Percentiles rank a stretch among this genome's conserved stretches.
Conservation (phyloP, 2,329 filamentous ascomycete species). For the Fusarium oligoseptatum region DNA sequence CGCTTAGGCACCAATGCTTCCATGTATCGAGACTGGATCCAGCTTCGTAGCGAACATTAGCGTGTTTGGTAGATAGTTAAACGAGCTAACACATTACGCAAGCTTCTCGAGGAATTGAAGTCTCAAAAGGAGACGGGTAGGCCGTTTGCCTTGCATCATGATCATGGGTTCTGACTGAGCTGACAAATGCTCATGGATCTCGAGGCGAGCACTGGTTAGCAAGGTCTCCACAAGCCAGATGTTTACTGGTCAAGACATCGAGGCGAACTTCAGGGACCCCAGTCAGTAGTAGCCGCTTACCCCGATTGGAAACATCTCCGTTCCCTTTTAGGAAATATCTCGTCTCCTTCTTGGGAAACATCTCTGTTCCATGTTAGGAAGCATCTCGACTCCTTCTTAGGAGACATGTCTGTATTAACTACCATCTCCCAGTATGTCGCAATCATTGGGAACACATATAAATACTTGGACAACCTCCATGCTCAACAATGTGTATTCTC, state of each 20-base stretch:
- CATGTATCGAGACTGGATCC: no score
- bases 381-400: neutral
- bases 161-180: neutral
- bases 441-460: neutral
- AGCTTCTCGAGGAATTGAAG: neutral
- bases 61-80: neutral
- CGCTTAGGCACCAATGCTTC: no score
- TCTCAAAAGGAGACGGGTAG: neutral
- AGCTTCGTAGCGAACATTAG: neutral
- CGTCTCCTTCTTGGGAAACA: neutral
- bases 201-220: neutral
- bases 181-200: neutral
- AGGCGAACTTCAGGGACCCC: neutral
- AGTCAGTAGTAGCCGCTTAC: neutral
- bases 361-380: neutral
- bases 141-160: neutral
- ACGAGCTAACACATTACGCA: neutral
- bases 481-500: neutral
- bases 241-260: neutral
- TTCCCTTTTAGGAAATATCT: conserved; percentile 10
- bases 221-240: neutral
- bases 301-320: conserved; percentile 4
- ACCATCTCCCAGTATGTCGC: neutral
- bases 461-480: neutral
- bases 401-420: neutral